Evolutionary conservation across 148 eudicot species (phyloP), one percentile per base, ranked within the genome.

Genomic region (Tetragonia tetragonoides): DNA sequence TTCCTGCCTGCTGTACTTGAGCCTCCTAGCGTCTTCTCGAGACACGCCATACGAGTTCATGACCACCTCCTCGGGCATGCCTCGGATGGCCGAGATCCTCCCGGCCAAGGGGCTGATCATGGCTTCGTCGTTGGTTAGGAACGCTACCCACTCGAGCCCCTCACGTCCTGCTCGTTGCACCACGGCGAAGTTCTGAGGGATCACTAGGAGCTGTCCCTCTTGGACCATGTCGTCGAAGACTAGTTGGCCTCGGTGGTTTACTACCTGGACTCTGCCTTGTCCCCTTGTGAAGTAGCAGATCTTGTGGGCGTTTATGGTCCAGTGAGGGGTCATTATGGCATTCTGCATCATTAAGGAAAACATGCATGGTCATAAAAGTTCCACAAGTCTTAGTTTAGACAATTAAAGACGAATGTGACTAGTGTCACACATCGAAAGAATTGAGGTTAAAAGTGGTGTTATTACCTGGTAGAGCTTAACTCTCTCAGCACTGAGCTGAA

Each of bases 181-280:
- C 40, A 79, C 84, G 3, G 77, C 93, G 10, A 68, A 88, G 86
- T 88, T 86, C 11, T 91, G 96, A 11, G 96, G 96, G 44, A 91
- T 75, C 5, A 87, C 86, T 4, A 92, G 56, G 66, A 90, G 71
- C 70, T 90, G 92, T 3, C 97, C 97, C 63, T 85, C 83, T 23
- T 56, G 71, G 0, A 92, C 88, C 8, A 44, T 72, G 42, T 75
- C 87, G 73, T 92, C 88, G 75, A 88, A 90, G 7, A 86, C 88
- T 1, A 83, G 70, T 8, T 41, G 34, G 0, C 92, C 93, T 6
- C 68, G 23, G 76, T 87, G 46, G 60, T 78, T 72, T 0, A 82
- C 92, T 0, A 90, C 77, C 73, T 90, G 90, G 76, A 88, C 74
- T 7, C 89, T 75, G 11, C 88, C 90, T 3, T 75, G 69, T 51